Percentiles rank a stretch among this genome's conserved stretches.
Conservation (phyloP, 1,284 basidiomycete species). For the Tranzscheliella williamsii region DNA sequence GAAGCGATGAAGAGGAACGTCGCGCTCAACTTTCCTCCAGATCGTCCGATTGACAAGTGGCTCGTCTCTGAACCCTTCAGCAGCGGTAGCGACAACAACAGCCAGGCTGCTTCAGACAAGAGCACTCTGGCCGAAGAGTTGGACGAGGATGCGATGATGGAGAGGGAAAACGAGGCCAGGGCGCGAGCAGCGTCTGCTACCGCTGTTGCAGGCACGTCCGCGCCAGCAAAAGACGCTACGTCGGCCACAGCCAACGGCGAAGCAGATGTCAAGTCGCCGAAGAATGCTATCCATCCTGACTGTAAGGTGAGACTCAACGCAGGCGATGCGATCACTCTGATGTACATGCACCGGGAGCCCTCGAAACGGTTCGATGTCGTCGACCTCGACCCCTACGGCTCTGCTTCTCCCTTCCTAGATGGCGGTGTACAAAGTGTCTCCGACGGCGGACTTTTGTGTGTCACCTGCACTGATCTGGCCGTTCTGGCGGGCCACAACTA, state of each 20-base stretch:
- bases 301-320: constrained; percentile 57
- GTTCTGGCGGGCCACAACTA: constrained; percentile 93
- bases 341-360: constrained; percentile 84
- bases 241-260: not conserved
- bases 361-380: constrained; percentile 83
- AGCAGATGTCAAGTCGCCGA: constrained; percentile 1
- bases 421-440: constrained; percentile 88
- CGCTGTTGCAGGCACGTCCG: not conserved
- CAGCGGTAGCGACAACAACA: not conserved
- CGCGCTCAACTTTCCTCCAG: constrained; percentile 79
- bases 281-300: constrained; percentile 45
- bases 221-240: not conserved
- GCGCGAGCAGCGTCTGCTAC: not conserved
- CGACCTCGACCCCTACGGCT: constrained; percentile 96
- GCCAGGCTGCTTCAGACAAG: not conserved
- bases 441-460: constrained; percentile 81
- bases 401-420: constrained; percentile 94
- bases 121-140: constrained; percentile 1
- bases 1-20: constrained; percentile 87
- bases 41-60: constrained; percentile 53
- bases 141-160: constrained; percentile 27
- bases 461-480: constrained; percentile 94
- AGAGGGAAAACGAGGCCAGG: constrained; percentile 14
- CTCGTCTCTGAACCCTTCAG: constrained; percentile 10
- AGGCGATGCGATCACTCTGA: constrained; percentile 67